These are phyloP conservation scores for Serpula lacrymans DNA, from an alignment of 768 basidiomycete genomes.

Conservation along the genomic window DNA sequence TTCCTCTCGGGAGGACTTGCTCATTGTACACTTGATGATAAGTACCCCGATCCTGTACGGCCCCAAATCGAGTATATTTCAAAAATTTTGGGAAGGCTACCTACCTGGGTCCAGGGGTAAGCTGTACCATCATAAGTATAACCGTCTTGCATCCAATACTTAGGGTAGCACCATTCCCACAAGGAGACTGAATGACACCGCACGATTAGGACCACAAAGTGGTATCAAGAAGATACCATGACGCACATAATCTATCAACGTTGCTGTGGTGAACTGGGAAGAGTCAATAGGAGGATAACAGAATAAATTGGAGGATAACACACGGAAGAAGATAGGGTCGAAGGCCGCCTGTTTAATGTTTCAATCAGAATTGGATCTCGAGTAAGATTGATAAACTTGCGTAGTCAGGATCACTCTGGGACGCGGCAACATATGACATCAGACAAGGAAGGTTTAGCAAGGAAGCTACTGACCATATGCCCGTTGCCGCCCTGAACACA, in stretches of 20 bases:
- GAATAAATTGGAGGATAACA: too few relatives aligned
- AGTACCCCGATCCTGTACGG: conserved; percentile 21
- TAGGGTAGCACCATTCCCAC: conserved; percentile 27
- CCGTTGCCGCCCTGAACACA: conserved; percentile 26
- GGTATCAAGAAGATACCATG: neutral
- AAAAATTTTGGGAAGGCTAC: neutral
- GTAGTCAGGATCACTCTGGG: conserved; percentile 18
- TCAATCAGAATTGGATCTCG: neutral
- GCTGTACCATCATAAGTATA: conserved; percentile 10
- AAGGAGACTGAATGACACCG: conserved; percentile 22
- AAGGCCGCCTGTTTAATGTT: conserved; percentile 24
- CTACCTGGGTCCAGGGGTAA: conserved; percentile 22
- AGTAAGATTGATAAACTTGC: conserved; percentile 13
- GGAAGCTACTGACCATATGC: conserved; percentile 18
- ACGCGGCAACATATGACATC: neutral
- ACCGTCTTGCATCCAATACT: conserved; percentile 26
- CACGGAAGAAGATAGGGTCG: conserved; percentile 24
- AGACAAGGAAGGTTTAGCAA: neutral
- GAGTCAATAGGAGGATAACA: too few relatives aligned
- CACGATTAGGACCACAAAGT: too few relatives aligned
- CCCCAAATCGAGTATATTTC: neutral
- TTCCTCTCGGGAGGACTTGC: conserved; percentile 15
- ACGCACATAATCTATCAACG: conserved; percentile 21
- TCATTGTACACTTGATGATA: conserved; percentile 20
- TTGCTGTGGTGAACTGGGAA: conserved; percentile 22